A percentile compares a stretch with the other conserved stretches of the same genome.
Conservation (phyloP, 1,139 yeast genomes). For the Saccharomycopsis hybrid region DNA sequence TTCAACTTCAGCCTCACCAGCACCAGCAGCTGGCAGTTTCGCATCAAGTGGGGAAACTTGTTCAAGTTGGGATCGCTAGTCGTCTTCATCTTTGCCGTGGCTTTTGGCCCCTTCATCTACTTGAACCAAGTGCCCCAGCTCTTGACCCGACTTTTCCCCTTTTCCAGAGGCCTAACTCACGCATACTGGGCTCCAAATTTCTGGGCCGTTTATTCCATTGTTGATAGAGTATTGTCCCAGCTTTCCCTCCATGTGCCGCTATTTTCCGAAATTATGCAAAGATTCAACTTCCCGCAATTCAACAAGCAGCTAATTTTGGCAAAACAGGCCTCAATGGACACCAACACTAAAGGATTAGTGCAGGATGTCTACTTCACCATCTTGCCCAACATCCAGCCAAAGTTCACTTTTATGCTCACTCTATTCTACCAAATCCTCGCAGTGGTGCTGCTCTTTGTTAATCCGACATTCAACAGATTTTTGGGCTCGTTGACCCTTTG, state of each 20-base stretch:
- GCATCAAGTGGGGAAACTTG: conserved; percentile 51
- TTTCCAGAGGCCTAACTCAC: conserved; percentile 91
- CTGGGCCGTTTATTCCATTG: conserved; percentile 89
- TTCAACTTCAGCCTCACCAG: conserved; percentile 9
- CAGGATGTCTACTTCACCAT: conserved; percentile 83
- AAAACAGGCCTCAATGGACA: conserved; percentile 26
- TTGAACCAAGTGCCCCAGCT: conserved; percentile 61
- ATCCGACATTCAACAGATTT: conserved; percentile 73
- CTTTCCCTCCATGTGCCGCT: conserved; percentile 42
- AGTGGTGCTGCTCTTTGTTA: conserved; percentile 63
- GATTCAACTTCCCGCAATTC: conserved; percentile 27
- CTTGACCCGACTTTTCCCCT: conserved; percentile 73
- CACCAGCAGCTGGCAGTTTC: conserved; percentile 27
- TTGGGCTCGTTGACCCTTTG: conserved; percentile 82
- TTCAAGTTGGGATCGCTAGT: conserved; percentile 64
- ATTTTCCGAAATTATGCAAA: conserved; percentile 31
- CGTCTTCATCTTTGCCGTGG: conserved; percentile 50
- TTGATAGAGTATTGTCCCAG: conserved; percentile 67
- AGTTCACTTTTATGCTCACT: conserved; percentile 69
- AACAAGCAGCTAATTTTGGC: conserved; percentile 27
- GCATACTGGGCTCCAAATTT: conserved; percentile 99
- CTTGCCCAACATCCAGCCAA: conserved; percentile 75
- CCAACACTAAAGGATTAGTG: conserved; percentile 80
- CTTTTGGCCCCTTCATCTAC: conserved; percentile 78
- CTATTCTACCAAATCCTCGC: conserved; percentile 73